Base-by-base conservation (phyloP, 768 basidiomycete species). In the Lactarius evosmus region DNA sequence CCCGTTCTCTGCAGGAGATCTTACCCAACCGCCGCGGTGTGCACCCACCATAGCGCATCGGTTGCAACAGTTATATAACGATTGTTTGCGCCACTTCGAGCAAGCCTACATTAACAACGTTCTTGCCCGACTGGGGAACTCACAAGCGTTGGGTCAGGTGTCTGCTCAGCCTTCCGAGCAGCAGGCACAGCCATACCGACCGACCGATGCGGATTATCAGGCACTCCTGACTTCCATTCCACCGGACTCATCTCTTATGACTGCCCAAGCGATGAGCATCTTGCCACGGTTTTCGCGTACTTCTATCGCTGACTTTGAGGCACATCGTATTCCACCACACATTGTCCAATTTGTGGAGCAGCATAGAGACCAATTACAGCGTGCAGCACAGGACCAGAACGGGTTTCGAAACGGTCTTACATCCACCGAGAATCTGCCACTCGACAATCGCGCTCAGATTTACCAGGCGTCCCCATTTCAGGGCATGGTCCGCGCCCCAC, bases 161-260 rank as follows among this genome's bases (percentile, higher is more conserved):
- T 33, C 62, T n/a, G 3, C 51, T 36, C 57, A 63, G 16, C 41
- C 58, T 17, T n/a, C 46, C 22, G 58, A 54, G 30, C n/a, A 40
- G 34, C 62, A 64, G n/a, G 27, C 36, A 17, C 63, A 49, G 12
- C 44, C 51, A 14, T 49, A 65, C 14, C 63, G 60, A 44, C 63
- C 59, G 16, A 56, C 63, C 19, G 63, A 65, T 7, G 46, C 59
- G 14, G 63, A 65, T 44, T 65, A 65, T 44, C 58, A 65, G 30
- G 53, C 59, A 2, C 59, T 65, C n/a, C 52, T 60, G 46, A 32
- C 32, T 25, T 58, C 9, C 32, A 52, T 61, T 44, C 36, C 49
- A 9, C 36, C 54, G 27, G 59, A 61, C 25, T 30, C 59, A 8
- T 6, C 59, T 51, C 6, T 33, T 19, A 61, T 46, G 49, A 27